A percentile compares a stretch with the other conserved stretches of the same genome.
Evolutionary conservation across 1,284 basidiomycete genomes (phyloP).

Genomic region (Heliocybe sulcata): DNA sequence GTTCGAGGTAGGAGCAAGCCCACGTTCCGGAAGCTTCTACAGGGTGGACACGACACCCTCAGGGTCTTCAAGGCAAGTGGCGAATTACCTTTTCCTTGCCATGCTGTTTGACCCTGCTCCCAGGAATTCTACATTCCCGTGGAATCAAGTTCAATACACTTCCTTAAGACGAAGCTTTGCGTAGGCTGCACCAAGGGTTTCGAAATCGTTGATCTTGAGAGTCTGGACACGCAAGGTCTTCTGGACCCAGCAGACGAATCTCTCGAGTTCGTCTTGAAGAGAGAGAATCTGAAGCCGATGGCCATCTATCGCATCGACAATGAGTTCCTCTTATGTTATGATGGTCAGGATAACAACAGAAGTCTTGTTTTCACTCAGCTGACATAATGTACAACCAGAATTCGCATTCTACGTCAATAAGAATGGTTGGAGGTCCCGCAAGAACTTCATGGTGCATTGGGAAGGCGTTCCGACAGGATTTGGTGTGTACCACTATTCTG

Average conservation of each 20-base stretch:
- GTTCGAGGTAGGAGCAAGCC: slow-evolving; percentile 81
- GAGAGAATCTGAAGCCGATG: slow-evolving; percentile 88
- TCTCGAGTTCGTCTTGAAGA: slow-evolving; percentile 90
- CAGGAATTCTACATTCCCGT: slow-evolving; percentile 99
- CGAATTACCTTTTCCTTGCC: background rate
- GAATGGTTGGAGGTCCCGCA: slow-evolving; percentile 87
- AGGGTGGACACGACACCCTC: slow-evolving; percentile 92
- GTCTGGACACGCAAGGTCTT: slow-evolving; percentile 93
- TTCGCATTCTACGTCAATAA: slow-evolving; percentile 99
- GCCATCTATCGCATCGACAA: slow-evolving; percentile 96
- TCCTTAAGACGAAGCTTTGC: slow-evolving; percentile 96
- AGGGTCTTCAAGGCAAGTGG: slow-evolving; percentile 82
- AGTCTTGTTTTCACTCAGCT: no score
- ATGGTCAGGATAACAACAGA: slow-evolving; percentile 77
- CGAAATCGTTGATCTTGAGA: slow-evolving; percentile 98
- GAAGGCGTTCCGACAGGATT: slow-evolving; percentile 93
- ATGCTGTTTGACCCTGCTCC: background rate
- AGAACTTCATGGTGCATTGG: slow-evolving; percentile 95
- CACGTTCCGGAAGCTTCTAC: slow-evolving; percentile 90
- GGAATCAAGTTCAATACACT: slow-evolving; percentile 94
- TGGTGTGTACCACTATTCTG: slow-evolving; percentile 46
- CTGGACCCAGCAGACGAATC: slow-evolving; percentile 90
- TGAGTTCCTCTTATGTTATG: slow-evolving; percentile 97
- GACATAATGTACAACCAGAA: slow-evolving; percentile 46
- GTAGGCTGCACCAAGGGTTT: slow-evolving; percentile 99